Evolutionary conservation across 202 grass and related monocot species (phyloP).

Genomic region (Hordeum pubiflorum): DNA sequence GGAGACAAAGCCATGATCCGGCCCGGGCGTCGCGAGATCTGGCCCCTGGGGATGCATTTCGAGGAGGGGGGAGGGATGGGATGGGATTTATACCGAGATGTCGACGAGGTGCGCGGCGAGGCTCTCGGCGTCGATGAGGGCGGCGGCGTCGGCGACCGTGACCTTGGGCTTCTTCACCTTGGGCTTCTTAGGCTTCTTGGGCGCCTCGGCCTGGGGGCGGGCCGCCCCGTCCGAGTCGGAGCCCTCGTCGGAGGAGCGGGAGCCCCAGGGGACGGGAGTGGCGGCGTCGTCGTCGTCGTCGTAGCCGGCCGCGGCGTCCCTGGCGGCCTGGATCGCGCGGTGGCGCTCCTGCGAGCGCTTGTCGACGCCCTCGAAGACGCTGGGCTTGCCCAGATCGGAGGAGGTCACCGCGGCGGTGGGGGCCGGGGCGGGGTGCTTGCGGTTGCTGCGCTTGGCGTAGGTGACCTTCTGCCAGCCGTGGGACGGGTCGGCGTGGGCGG

Average conservation of each 20-base stretch:
- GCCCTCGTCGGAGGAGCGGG: slow-evolving; percentile 24
- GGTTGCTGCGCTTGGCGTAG: slow-evolving; percentile 81
- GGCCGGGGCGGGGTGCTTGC: slow-evolving; percentile 37
- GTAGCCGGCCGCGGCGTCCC: slow-evolving; percentile 57
- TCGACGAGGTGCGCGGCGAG: slow-evolving; percentile 69
- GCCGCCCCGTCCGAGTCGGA: slow-evolving; percentile 40
- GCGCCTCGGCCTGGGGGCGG: slow-evolving; percentile 31
- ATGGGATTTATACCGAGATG: slow-evolving; percentile 45
- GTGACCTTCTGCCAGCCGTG: slow-evolving; percentile 95
- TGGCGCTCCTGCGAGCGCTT: slow-evolving; percentile 49
- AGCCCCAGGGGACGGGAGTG: neutral
- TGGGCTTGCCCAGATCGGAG: slow-evolving; percentile 17
- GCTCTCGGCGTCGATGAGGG: slow-evolving; percentile 56
- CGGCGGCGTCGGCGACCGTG: slow-evolving; percentile 67
- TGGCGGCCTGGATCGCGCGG: slow-evolving; percentile 41
- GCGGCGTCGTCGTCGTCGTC: slow-evolving; percentile 13
- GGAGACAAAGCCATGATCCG: slow-evolving; percentile 41
- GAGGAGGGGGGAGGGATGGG: neutral
- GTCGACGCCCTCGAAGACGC: slow-evolving; percentile 57
- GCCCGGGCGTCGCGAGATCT: slow-evolving; percentile 14
- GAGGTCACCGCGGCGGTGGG: slow-evolving; percentile 19
- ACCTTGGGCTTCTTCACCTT: slow-evolving; percentile 91
- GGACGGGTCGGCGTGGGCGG: slow-evolving; percentile 38
- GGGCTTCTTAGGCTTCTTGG: slow-evolving; percentile 35
- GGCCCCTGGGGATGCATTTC: neutral